Evolutionary conservation across 169 alveolate genomes (phyloP).

Genomic region (Cryptosporidium xiaoi): DNA sequence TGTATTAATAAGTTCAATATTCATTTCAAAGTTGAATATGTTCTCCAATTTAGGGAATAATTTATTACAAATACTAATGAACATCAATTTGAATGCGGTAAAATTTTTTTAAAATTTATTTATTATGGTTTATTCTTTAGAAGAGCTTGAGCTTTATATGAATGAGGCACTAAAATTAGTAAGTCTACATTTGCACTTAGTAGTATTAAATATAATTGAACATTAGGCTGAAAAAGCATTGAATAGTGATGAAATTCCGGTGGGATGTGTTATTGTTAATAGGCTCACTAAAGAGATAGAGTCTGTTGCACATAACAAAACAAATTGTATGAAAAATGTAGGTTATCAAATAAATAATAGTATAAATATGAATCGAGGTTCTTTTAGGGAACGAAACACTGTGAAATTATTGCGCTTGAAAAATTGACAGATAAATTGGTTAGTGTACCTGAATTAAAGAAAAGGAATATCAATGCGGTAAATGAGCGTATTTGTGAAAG

Average conservation of each 20-base stretch:
- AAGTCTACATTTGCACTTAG: not conserved
- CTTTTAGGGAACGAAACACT: constrained; percentile 62
- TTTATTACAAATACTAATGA: no score
- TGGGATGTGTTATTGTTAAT: constrained; percentile 63
- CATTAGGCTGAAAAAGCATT: constrained; percentile 29
- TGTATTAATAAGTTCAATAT: no score
- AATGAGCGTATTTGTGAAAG: not conserved
- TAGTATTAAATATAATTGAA: not conserved
- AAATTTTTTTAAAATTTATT: not conserved
- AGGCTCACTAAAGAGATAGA: constrained; percentile 44
- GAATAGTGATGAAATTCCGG: constrained; percentile 39
- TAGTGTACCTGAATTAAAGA: not conserved
- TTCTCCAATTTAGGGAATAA: no score
- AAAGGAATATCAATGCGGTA: not conserved
- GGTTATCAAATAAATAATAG: not conserved
- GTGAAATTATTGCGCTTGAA: constrained; percentile 65
- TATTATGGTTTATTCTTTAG: constrained; percentile 11
- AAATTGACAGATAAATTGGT: constrained; percentile 1
- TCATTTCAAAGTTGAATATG: no score
- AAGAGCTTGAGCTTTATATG: constrained; percentile 32
- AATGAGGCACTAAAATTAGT: constrained; percentile 31
- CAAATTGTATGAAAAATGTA: constrained; percentile 59
- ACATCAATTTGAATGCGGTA: no score
- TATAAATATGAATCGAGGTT: not conserved
- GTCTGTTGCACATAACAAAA: constrained; percentile 65